Evolutionary conservation across 108 stramenopile genomes (phyloP).

Genomic region (Mediolabrus comicus): DNA sequence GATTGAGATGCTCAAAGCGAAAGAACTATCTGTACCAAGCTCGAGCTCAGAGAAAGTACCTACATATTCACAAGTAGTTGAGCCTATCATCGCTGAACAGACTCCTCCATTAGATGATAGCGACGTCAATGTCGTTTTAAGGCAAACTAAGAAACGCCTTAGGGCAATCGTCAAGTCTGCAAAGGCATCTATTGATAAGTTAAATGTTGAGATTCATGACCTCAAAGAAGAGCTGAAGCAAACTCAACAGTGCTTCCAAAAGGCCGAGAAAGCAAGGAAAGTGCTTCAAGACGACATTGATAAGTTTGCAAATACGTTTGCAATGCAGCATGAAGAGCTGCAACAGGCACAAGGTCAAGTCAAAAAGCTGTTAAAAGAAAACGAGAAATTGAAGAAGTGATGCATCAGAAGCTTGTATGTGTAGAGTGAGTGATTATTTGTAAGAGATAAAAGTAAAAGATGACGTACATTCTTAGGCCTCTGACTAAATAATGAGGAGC

Average conservation of each 20-base stretch:
- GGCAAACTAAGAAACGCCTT: no score
- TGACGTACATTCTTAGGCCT: no score
- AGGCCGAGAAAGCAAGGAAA: conserved; percentile 27
- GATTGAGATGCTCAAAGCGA: conserved; percentile 11
- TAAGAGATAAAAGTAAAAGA: no score
- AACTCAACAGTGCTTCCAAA: no score
- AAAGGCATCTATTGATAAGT: no score
- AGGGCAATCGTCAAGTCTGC: no score
- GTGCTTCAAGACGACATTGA: conserved; percentile 34
- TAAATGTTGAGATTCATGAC: conserved; percentile 3
- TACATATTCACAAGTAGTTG: conserved; percentile 22
- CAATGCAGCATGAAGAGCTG: conserved; percentile 21
- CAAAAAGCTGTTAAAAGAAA: conserved; percentile 18
- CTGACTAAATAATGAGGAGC: no score
- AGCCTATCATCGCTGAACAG: conserved; percentile 23
- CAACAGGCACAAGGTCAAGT: conserved; percentile 6
- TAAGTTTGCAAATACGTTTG: conserved; percentile 36
- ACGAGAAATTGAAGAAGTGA: conserved; percentile 9
- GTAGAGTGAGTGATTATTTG: no score
- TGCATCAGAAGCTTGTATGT: no score
- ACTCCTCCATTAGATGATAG: no score
- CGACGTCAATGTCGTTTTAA: no score
- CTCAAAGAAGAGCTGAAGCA: conserved; percentile 14
- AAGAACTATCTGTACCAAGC: no score
- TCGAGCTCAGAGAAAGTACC: background rate